These are phyloP conservation scores for Cardiospermum halicacabum DNA, from an alignment of 345 rosid species.

Conservation along the genomic window DNA sequence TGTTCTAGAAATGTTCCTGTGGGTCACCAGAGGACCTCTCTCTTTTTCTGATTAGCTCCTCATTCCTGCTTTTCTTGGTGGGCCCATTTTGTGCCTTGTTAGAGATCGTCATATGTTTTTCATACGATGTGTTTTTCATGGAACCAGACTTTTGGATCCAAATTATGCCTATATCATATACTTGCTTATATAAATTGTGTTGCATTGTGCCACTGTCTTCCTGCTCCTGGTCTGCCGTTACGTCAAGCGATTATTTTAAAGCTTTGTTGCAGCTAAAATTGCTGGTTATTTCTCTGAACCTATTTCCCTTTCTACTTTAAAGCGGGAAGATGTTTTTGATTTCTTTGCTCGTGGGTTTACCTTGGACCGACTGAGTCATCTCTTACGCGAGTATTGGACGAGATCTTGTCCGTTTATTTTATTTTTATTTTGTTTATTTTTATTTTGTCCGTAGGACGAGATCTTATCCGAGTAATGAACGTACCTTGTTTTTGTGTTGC, in stretches of 20 bases:
- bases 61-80: conserved; percentile 91
- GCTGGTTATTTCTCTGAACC: conserved; percentile 59
- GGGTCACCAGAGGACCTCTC: conserved; percentile 61
- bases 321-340: conserved; percentile 65
- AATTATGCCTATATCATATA: conserved; percentile 66
- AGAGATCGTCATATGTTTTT: conserved; percentile 67
- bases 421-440: too few relatives aligned
- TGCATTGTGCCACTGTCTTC: conserved; percentile 57
- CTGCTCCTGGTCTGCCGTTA: conserved; percentile 56
- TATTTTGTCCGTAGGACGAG: too few relatives aligned
- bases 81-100: conserved; percentile 81
- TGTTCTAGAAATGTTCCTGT: conserved; percentile 76
- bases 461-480: too few relatives aligned
- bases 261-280: conserved; percentile 74
- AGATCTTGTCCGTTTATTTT: too few relatives aligned
- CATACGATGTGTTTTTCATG: conserved; percentile 52
- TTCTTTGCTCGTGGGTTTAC: too few relatives aligned
- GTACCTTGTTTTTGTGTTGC: too few relatives aligned
- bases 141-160: conserved; percentile 34
- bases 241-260: conserved; percentile 83
- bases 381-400: too few relatives aligned
- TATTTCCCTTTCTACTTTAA: conserved; percentile 51
- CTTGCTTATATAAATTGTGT: conserved; percentile 73
- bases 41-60: conserved; percentile 87
- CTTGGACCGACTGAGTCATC: too few relatives aligned